A percentile compares a stretch with the other conserved stretches of the same genome.
Evolutionary conservation across 805 yeast genomes (phyloP).

Genomic region (Diddensiella caesifluorescens): DNA sequence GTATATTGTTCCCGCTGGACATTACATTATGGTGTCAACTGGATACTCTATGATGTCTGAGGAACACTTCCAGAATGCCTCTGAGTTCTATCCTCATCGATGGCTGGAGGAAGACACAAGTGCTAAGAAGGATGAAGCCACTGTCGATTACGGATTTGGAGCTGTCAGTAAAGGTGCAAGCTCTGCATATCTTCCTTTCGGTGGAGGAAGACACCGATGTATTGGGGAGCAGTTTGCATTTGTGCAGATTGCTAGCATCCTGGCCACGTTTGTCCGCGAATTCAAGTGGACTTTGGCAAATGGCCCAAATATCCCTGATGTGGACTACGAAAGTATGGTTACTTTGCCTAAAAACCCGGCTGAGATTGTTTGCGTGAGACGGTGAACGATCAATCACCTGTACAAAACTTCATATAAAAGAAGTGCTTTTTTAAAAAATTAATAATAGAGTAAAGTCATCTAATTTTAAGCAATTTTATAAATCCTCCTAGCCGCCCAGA

Average conservation of each 20-base stretch:
- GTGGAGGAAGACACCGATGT: constrained; percentile 99
- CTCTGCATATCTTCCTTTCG: constrained; percentile 95
- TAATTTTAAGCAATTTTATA: constrained; percentile 7
- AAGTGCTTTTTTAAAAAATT: background rate
- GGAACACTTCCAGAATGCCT: constrained; percentile 72
- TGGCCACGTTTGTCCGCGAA: constrained; percentile 68
- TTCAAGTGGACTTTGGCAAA: constrained; percentile 67
- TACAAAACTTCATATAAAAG: too few species aligned
- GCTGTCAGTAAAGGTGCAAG: constrained; percentile 92
- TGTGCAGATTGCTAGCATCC: constrained; percentile 81
- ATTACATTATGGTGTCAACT: constrained; percentile 87
- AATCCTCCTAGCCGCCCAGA: constrained; percentile 19
- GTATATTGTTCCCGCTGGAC: constrained; percentile 82
- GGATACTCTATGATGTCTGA: constrained; percentile 82
- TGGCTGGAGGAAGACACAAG: constrained; percentile 44
- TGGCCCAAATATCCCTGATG: constrained; percentile 41
- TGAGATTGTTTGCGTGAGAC: constrained; percentile 26
- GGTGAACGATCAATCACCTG: background rate
- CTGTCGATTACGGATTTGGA: constrained; percentile 95
- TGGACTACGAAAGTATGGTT: constrained; percentile 88
- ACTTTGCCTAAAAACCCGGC: constrained; percentile 76
- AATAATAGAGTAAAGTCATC: too few species aligned
- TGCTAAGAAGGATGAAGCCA: constrained; percentile 27
- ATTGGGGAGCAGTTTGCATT: constrained; percentile 98
- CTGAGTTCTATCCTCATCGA: constrained; percentile 74